Conservation (phyloP, 2,329 filamentous ascomycete species). For the Teratosphaeria epicoccoides region DNA sequence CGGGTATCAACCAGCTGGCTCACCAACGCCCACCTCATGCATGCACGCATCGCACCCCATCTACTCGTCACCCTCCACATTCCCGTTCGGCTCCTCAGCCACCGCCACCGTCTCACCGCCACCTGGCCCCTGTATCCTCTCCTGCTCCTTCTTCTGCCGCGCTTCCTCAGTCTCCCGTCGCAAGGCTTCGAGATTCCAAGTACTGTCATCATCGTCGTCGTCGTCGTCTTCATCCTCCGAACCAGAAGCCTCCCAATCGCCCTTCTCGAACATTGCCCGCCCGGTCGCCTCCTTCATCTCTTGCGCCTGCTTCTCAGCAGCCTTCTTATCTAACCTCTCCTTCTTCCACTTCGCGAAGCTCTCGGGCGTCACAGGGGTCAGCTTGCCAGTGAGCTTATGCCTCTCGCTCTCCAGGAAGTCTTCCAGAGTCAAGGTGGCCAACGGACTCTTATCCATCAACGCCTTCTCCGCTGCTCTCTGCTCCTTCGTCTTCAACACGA, state of each 20-base stretch:
- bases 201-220: slow-evolving; percentile 44
- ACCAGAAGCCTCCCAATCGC: slow-evolving; percentile 68
- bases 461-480: slow-evolving; percentile 93
- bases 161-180: slow-evolving; percentile 74
- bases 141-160: slow-evolving; percentile 65
- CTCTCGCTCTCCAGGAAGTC: slow-evolving; percentile 95
- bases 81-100: slow-evolving; percentile 4
- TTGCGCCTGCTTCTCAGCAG: slow-evolving; percentile 79
- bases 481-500: slow-evolving; percentile 95
- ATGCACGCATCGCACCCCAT: neutral
- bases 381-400: slow-evolving; percentile 81
- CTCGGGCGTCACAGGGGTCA: slow-evolving; percentile 90
- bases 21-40: neutral
- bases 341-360: slow-evolving; percentile 96
- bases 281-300: slow-evolving; percentile 93
- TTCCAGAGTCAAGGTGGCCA: slow-evolving; percentile 89
- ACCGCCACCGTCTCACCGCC: slow-evolving; percentile 3
- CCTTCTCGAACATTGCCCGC: slow-evolving; percentile 89
- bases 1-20: neutral
- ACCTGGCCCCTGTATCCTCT: slow-evolving; percentile 36
- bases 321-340: slow-evolving; percentile 88
- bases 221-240: slow-evolving; percentile 52
- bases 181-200: slow-evolving; percentile 74
- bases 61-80: slow-evolving; percentile 1
- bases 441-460: slow-evolving; percentile 84